phyloP scores from a whole-genome alignment of 2,329 filamentous ascomycete genomes.

The Furcasterigmium sp. region DNA sequence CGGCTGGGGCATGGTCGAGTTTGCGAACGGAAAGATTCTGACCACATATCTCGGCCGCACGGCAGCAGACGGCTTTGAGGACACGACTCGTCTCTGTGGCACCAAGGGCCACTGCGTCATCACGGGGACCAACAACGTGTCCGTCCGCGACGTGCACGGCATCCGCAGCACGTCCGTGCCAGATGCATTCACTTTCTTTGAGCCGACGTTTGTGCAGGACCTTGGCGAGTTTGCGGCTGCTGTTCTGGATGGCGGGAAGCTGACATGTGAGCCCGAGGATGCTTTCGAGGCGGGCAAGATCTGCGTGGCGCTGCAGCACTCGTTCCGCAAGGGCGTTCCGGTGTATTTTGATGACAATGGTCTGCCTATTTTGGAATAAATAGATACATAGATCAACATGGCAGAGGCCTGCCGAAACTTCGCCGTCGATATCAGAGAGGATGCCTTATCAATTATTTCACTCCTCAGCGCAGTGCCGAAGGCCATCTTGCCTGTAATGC shows the following conservation, averaged over 20 bases:
- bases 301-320: constrained; percentile 9
- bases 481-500: no score
- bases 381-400: no score
- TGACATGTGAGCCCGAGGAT: constrained; percentile 15
- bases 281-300: constrained; percentile 17
- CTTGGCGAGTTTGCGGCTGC: constrained; percentile 14
- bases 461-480: no score
- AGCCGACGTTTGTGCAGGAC: constrained; percentile 14
- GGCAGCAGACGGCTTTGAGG: constrained; percentile 27
- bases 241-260: constrained; percentile 13
- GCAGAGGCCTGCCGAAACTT: no score
- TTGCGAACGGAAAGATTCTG: constrained; percentile 28
- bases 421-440: not conserved
- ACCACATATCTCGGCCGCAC: constrained; percentile 26
- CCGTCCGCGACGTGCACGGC: constrained; percentile 2
- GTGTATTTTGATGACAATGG: constrained; percentile 20
- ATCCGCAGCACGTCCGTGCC: constrained; percentile 1
- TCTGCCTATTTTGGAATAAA: constrained; percentile 12
- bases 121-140: constrained; percentile 7
- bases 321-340: constrained; percentile 9
- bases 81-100: constrained; percentile 24
- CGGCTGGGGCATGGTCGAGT: constrained; percentile 27
- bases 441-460: no score
- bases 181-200: constrained; percentile 15
- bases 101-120: constrained; percentile 23